Base-by-base conservation (phyloP, 164 flowering plant genomes). In the Magnolia changhungtana region DNA sequence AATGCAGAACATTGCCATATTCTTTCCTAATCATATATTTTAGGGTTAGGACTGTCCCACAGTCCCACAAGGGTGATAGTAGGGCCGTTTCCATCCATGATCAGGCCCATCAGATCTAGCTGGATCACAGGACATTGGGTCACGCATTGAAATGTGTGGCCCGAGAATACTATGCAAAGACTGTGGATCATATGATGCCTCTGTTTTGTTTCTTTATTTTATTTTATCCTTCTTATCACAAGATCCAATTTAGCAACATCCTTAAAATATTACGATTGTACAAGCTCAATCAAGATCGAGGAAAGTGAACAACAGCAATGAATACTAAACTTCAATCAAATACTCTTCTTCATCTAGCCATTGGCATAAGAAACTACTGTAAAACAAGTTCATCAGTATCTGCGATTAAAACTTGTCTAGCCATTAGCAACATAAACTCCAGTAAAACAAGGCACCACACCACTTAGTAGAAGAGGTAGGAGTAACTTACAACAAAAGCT, bases 401-500 rank as follows among this genome's bases (percentile, higher is more conserved):
- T 37, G 7, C 45, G 7, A 4, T 37, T 3, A 37, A 37, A 37
- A 37, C 45, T 37, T 37, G 45, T 37, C 45, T 37, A 5, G 45
- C 45, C 45, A 37, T 37, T 37, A 20, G 14, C 13, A 67, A 20
- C 11, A 67, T 20, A 14, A 67, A 13, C 10, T 20, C 3, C 31
- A 20, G 14, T 67, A 13, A 67, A 20, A 67, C 16, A 4, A 64
- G 27, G 27, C 67, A n/a, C 67, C 67, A 64, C 20, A 64, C 13
- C 8, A 71, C 49, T 59, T 29, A 27, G 72, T 51, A 75, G 11
- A 24, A 70, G 73, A 14, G 37, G 70, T 50, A 10, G 4, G 24
- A 20, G 80, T 37, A 73, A 90, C 95, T 90, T 88, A 94, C 98
- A 76, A 90, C 96, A 65, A 94, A 65, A 71, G 89, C 67, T 50